phyloP scores from a whole-genome alignment of 352 stramenopile genomes.

The Paralagenidium karlingii region DNA sequence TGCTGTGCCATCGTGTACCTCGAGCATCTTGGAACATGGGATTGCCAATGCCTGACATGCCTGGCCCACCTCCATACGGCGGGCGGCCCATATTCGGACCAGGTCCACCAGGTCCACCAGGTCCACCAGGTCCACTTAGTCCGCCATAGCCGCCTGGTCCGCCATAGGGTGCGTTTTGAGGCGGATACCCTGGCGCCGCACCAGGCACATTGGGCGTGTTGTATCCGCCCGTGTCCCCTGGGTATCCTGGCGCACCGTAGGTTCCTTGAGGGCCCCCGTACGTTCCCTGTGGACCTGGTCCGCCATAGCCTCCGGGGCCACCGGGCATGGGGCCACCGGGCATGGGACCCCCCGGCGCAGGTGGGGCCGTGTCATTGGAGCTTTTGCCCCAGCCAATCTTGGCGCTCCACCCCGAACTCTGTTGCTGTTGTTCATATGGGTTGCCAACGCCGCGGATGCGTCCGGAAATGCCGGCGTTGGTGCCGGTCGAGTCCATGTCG shows the following conservation, averaged over 20 bases:
- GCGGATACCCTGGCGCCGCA: slow-evolving; percentile 12
- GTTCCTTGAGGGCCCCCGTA: slow-evolving; percentile 2
- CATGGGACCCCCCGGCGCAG: slow-evolving; percentile 30
- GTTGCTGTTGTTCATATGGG: slow-evolving; percentile 22
- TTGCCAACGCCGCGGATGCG: slow-evolving; percentile 73
- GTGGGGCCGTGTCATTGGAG: slow-evolving; percentile 37
- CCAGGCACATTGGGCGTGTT: slow-evolving; percentile 20
- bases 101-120: slow-evolving; percentile 8
- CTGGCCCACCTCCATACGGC: slow-evolving; percentile 19
- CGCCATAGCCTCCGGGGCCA: slow-evolving; percentile 17
- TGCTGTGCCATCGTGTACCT: slow-evolving; percentile 9
- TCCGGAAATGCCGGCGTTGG: slow-evolving; percentile 66
- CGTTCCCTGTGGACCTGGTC: slow-evolving; percentile 10
- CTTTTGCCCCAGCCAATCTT: slow-evolving; percentile 62
- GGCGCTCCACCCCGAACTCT: slow-evolving; percentile 45
- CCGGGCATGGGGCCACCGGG: slow-evolving; percentile 27
- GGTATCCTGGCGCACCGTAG: neutral
- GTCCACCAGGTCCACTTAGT: too few relatives aligned
- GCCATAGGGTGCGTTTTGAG: slow-evolving; percentile 34
- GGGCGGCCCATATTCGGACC: slow-evolving; percentile 8
- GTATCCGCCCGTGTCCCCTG: slow-evolving; percentile 15
- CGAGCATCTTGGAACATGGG: slow-evolving; percentile 89
- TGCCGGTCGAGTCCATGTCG: slow-evolving; percentile 63
- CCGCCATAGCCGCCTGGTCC: slow-evolving; percentile 17
- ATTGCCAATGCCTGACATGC: slow-evolving; percentile 90